These are phyloP conservation scores for Metschnikowia gelsemii DNA, from an alignment of 805 yeast species.

Conservation along the genomic window DNA sequence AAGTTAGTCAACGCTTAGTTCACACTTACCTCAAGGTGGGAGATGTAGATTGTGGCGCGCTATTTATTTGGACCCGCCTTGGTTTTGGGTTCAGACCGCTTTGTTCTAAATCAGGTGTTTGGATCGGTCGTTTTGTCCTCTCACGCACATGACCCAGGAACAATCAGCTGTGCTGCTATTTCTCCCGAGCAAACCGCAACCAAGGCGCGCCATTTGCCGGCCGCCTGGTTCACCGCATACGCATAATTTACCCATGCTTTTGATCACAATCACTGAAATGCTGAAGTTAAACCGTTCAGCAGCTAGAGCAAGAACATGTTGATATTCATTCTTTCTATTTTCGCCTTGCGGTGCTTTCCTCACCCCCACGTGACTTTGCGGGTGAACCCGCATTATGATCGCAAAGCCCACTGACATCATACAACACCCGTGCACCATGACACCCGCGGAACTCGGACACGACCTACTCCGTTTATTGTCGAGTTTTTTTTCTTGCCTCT, in stretches of 20 bases:
- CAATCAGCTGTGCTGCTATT: not conserved
- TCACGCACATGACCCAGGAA: conserved; percentile 8
- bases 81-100: not conserved
- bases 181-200: conserved; percentile 13
- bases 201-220: conserved; percentile 6
- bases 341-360: not conserved
- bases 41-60: not conserved
- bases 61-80: not conserved
- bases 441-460: conserved; percentile 23
- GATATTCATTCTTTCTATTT: too few relatives aligned
- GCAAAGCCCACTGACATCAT: conserved; percentile 11
- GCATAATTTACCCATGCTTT: too few relatives aligned
- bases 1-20: too few relatives aligned
- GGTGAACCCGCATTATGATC: conserved; percentile 10
- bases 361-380: conserved; percentile 5
- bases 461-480: conserved; percentile 22
- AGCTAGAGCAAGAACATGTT: too few relatives aligned
- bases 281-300: too few relatives aligned
- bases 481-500: conserved; percentile 18
- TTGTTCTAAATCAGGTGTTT: conserved; percentile 6
- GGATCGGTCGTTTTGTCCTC: conserved; percentile 13
- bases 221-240: conserved; percentile 2
- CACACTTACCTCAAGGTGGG: not conserved
- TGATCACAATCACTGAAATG: too few relatives aligned
- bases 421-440: conserved; percentile 22